A percentile compares a stretch with the other conserved stretches of the same genome.
phyloP scores from a whole-genome alignment of 768 basidiomycete genomes.

The Rhizopogon sp. region DNA sequence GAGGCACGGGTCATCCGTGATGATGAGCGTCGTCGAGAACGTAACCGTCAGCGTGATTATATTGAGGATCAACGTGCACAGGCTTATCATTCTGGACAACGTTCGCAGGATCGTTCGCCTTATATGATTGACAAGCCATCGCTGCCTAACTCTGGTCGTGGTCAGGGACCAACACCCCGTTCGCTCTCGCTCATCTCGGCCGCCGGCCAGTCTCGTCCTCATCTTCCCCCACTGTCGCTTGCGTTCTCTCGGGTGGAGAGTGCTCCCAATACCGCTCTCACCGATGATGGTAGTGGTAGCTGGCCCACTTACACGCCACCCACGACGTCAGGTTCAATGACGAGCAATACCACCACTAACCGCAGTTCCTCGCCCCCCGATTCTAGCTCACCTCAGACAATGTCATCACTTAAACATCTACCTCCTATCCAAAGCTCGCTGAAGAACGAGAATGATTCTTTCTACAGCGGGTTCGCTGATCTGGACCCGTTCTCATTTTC shows the following conservation, averaged over 20 bases:
- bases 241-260: constrained; percentile 43
- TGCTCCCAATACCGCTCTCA: constrained; percentile 46
- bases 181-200: constrained; percentile 27
- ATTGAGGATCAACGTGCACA: constrained; percentile 13
- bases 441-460: constrained; percentile 35
- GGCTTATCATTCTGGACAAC: constrained; percentile 19
- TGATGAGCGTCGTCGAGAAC: constrained; percentile 22
- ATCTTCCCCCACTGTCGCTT: constrained; percentile 40
- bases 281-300: constrained; percentile 44
- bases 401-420: constrained; percentile 2
- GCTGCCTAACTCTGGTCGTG: constrained; percentile 9
- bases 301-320: constrained; percentile 66
- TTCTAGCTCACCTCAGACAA: constrained; percentile 15
- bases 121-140: constrained; percentile 17
- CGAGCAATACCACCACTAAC: constrained; percentile 40
- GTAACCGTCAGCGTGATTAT: constrained; percentile 9
- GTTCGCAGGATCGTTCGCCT: constrained; percentile 21
- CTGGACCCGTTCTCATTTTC: constrained; percentile 50
- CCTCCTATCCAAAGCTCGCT: constrained; percentile 6
- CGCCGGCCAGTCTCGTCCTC: constrained; percentile 37
- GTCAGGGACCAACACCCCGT: constrained; percentile 8
- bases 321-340: constrained; percentile 47
- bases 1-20: constrained; percentile 32
- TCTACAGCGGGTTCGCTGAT: constrained; percentile 38
- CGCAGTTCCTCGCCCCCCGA: constrained; percentile 27